phyloP scores from a whole-genome alignment of 495 filamentous ascomycete genomes.

The Tuber aestivum region DNA sequence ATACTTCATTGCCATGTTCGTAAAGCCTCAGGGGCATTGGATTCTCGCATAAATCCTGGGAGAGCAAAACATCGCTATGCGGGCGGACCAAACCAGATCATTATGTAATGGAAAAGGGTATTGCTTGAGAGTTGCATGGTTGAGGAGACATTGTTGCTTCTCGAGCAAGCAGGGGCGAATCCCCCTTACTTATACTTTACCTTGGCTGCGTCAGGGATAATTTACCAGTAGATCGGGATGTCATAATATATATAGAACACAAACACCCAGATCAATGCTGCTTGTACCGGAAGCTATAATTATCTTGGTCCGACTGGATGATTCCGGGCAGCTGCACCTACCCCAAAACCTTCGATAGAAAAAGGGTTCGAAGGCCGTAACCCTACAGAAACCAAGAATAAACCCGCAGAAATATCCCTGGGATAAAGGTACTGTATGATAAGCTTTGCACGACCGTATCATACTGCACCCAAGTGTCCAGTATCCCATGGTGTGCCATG shows the following conservation, averaged over 20 bases:
- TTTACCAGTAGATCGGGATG: no score
- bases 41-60: no score
- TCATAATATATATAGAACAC: not conserved
- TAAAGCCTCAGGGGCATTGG: no score
- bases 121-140: no score
- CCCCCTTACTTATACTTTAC: no score
- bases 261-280: not conserved
- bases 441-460: not conserved
- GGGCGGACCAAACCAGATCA: no score
- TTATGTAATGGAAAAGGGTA: no score
- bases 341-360: not conserved
- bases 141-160: no score
- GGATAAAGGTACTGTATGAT: not conserved
- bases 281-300: not conserved
- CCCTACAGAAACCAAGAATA: not conserved
- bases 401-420: not conserved
- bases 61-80: no score
- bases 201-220: no score
- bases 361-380: not conserved
- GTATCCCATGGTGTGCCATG: not conserved
- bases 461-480: not conserved
- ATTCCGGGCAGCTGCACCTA: not conserved
- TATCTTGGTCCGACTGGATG: not conserved
- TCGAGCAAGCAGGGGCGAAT: no score
- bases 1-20: no score